Conservation (phyloP, 768 basidiomycete genomes). For the Coprinellus micaceus region DNA sequence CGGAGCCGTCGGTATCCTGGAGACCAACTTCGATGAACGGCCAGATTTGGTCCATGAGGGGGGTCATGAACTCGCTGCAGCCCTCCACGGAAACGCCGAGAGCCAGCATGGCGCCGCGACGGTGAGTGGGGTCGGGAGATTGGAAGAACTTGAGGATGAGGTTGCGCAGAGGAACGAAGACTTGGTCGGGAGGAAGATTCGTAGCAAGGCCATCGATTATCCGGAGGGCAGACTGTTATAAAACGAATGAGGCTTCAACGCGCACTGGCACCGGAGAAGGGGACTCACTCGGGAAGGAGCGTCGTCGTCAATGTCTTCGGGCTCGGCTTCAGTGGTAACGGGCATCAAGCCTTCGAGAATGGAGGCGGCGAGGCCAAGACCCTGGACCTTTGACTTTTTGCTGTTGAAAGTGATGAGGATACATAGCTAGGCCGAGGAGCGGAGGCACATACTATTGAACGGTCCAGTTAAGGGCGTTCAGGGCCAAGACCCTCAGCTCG, state of each 20-base stretch:
- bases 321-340: constrained; percentile 89
- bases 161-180: constrained; percentile 85
- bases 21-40: constrained; percentile 89
- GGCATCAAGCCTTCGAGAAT: constrained; percentile 93
- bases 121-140: constrained; percentile 70
- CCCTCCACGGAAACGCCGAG: constrained; percentile 96
- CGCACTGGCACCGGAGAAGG: background rate
- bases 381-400: constrained; percentile 95
- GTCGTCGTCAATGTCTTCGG: constrained; percentile 90
- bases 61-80: constrained; percentile 96
- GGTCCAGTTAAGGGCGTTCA: constrained; percentile 95
- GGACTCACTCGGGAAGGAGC: constrained; percentile 80
- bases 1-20: constrained; percentile 74
- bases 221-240: constrained; percentile 78
- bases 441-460: constrained; percentile 76
- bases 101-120: constrained; percentile 92
- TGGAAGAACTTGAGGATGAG: constrained; percentile 84
- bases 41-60: constrained; percentile 89
- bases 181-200: constrained; percentile 88
- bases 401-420: constrained; percentile 35
- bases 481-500: constrained; percentile 82
- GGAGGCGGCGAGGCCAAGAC: constrained; percentile 72
- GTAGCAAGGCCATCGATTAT: constrained; percentile 92
- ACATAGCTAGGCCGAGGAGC: background rate
- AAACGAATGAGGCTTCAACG: background rate